These are phyloP conservation scores for Cicer cuneatum DNA, from an alignment of 306 rosid genomes.

Conservation along the genomic window DNA sequence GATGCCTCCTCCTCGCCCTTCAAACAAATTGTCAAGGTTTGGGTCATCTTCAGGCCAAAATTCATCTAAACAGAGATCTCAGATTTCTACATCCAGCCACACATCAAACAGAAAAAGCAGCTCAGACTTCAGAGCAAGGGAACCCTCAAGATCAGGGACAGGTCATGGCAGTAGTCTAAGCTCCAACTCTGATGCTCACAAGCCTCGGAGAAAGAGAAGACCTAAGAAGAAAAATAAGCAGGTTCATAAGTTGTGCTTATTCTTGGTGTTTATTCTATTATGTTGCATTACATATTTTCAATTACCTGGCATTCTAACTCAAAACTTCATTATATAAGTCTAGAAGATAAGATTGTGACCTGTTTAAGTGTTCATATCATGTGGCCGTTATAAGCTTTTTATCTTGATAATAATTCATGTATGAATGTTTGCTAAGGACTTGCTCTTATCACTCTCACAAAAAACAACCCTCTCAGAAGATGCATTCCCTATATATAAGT, in stretches of 20 bases:
- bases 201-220: constrained; percentile 94
- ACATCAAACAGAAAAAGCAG: constrained; percentile 75
- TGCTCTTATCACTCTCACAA: not conserved
- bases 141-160: constrained; percentile 76
- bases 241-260: constrained; percentile 52
- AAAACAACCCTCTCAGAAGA: not conserved
- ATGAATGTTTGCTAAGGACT: not conserved
- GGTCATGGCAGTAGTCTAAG: constrained; percentile 86
- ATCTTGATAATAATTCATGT: not conserved
- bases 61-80: constrained; percentile 57
- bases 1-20: constrained; percentile 96
- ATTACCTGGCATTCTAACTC: not conserved
- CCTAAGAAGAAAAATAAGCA: constrained; percentile 89
- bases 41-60: constrained; percentile 81
- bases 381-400: not conserved
- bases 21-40: constrained; percentile 63
- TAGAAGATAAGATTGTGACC: not conserved
- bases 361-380: not conserved
- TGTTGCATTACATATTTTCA: constrained; percentile 7
- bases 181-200: constrained; percentile 98
- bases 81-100: constrained; percentile 68
- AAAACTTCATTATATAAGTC: constrained; percentile 7
- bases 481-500: not conserved
- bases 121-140: constrained; percentile 63
- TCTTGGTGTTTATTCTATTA: constrained; percentile 1